Evolutionary conservation across 495 filamentous ascomycete genomes (phyloP).

Genomic region (Massariosphaeria phaeospora): DNA sequence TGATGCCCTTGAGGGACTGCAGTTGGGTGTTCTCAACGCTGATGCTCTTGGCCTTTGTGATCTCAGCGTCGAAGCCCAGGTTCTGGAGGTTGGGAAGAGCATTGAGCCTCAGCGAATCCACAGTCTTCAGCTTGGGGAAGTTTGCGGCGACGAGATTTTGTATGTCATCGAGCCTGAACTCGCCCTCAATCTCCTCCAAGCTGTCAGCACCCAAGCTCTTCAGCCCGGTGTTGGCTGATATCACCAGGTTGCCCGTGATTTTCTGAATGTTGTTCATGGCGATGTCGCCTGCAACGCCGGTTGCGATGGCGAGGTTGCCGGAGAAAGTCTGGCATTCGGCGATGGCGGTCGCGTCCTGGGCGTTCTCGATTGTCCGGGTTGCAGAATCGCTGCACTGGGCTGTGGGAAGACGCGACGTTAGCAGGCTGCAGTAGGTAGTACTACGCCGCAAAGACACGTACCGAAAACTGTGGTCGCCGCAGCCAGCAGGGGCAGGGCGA

Average conservation of each 20-base stretch:
- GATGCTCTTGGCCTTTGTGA: slow-evolving; percentile 56
- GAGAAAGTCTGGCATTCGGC: slow-evolving; percentile 61
- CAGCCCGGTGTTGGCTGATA: slow-evolving; percentile 55
- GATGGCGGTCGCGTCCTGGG: slow-evolving; percentile 66
- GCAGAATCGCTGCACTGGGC: slow-evolving; percentile 46
- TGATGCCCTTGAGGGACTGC: slow-evolving; percentile 68
- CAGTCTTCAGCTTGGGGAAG: slow-evolving; percentile 57
- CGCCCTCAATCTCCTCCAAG: slow-evolving; percentile 52
- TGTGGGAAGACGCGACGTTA: neutral
- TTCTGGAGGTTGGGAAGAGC: slow-evolving; percentile 67
- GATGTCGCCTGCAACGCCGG: slow-evolving; percentile 48
- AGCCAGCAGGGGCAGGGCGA: slow-evolving; percentile 70
- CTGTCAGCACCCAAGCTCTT: slow-evolving; percentile 50
- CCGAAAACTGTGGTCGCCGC: slow-evolving; percentile 60
- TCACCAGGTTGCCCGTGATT: slow-evolving; percentile 65
- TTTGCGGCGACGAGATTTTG: slow-evolving; percentile 55
- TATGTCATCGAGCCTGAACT: slow-evolving; percentile 60
- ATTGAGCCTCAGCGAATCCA: slow-evolving; percentile 62
- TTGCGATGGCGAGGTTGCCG: slow-evolving; percentile 64
- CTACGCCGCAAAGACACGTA: slow-evolving; percentile 42
- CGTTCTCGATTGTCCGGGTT: slow-evolving; percentile 56
- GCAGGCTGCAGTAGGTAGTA: neutral
- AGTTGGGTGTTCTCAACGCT: slow-evolving; percentile 80
- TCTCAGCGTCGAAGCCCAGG: slow-evolving; percentile 56
- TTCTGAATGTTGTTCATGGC: slow-evolving; percentile 52